Percentiles rank a stretch among this genome's conserved stretches.
These are phyloP conservation scores for Crithidia sp. DNA, from an alignment of 208 protist genomes.

Conservation along the genomic window DNA sequence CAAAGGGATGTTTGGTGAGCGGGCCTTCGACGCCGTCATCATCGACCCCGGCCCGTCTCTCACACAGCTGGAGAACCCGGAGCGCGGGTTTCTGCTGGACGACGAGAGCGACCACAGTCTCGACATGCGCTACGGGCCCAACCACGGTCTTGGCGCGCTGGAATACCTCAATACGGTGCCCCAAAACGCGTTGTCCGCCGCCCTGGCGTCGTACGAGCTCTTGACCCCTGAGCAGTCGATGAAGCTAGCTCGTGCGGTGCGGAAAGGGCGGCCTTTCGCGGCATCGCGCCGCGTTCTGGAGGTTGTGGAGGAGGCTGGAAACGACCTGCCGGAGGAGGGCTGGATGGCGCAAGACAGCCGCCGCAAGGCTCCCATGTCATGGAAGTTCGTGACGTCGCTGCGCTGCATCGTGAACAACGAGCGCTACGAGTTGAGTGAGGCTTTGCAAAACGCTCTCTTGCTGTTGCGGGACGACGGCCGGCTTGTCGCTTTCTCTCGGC, in stretches of 20 bases:
- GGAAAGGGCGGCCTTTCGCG: conserved; percentile 59
- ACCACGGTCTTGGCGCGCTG: conserved; percentile 54
- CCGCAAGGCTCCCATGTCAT: conserved; percentile 83
- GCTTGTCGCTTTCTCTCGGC: conserved; percentile 74
- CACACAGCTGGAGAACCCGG: conserved; percentile 79
- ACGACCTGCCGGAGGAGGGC: conserved; percentile 72
- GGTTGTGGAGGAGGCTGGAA: conserved; percentile 63
- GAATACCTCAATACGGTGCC: conserved; percentile 84
- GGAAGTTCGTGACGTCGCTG: conserved; percentile 81
- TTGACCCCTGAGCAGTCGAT: conserved; percentile 79
- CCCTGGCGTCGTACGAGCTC: conserved; percentile 64
- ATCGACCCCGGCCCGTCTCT: conserved; percentile 84
- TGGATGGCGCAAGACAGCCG: conserved; percentile 69
- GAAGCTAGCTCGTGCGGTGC: conserved; percentile 81
- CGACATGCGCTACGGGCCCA: conserved; percentile 85
- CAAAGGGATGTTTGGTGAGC: conserved; percentile 83
- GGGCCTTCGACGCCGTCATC: conserved; percentile 85
- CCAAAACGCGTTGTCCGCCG: conserved; percentile 58
- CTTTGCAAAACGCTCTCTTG: conserved; percentile 69
- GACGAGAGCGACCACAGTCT: conserved; percentile 70
- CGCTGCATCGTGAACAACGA: conserved; percentile 88
- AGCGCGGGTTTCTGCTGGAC: conserved; percentile 75
- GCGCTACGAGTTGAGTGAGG: conserved; percentile 66
- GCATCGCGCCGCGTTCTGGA: conserved; percentile 50
- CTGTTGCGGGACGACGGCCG: conserved; percentile 76